A percentile compares a stretch with the other conserved stretches of the same genome.
Evolutionary conservation across 2,329 filamentous ascomycete genomes (phyloP).

Genomic region (Pseudogymnoascus sp.): DNA sequence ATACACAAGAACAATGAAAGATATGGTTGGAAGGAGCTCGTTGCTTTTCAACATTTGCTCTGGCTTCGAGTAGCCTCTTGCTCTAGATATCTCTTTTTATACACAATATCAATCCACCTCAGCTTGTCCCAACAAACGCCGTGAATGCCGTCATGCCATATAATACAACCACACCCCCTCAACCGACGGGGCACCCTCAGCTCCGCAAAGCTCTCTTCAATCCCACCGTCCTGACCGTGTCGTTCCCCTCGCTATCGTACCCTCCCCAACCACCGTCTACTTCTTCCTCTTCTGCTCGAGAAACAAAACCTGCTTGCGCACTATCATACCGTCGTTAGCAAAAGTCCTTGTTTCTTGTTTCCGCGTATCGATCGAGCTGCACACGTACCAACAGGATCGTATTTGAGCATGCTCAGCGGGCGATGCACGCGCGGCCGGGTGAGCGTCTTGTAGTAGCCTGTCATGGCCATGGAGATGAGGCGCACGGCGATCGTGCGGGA

Average conservation of each 20-base stretch:
- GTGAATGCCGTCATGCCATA: slow-evolving; percentile 4
- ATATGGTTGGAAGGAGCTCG: neutral
- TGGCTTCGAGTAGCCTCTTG: neutral
- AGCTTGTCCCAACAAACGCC: slow-evolving; percentile 5
- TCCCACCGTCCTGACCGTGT: no score
- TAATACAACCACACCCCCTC: neutral
- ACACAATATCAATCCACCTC: slow-evolving; percentile 1
- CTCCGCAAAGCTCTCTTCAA: neutral
- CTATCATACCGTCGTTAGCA: slow-evolving; percentile 34
- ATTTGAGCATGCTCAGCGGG: slow-evolving; percentile 96
- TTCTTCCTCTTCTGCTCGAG: slow-evolving; percentile 74
- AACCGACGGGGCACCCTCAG: neutral
- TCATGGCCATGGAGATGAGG: slow-evolving; percentile 97
- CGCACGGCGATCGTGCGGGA: slow-evolving; percentile 88
- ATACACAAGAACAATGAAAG: neutral
- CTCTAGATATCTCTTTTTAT: neutral
- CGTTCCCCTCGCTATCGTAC: neutral
- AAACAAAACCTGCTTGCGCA: slow-evolving; percentile 88
- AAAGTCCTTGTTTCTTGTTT: no score
- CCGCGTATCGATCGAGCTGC: no score
- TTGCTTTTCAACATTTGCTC: slow-evolving; percentile 4
- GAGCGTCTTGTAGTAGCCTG: slow-evolving; percentile 92
- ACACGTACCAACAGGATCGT: slow-evolving; percentile 84
- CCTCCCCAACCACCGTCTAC: slow-evolving; percentile 35
- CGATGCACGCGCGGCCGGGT: slow-evolving; percentile 69